Conservation (phyloP, 768 basidiomycete genomes). For the Trametes punicea region DNA sequence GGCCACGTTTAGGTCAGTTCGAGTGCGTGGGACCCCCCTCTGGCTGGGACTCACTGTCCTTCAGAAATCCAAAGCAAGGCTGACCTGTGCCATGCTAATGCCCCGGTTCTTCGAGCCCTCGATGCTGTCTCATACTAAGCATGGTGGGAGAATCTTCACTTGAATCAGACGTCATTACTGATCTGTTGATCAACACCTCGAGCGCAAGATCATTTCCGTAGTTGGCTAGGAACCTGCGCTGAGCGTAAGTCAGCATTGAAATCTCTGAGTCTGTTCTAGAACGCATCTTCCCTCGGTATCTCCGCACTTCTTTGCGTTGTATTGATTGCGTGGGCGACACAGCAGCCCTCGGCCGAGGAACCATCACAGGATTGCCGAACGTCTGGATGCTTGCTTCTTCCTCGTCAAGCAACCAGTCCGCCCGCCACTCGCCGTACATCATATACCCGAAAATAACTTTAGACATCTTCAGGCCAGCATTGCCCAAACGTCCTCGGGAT, state of each 20-base stretch:
- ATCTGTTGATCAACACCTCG: constrained; percentile 17
- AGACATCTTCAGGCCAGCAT: constrained; percentile 39
- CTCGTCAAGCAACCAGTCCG: constrained; percentile 37
- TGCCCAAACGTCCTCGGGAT: constrained; percentile 38
- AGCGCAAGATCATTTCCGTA: constrained; percentile 8
- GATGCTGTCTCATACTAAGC: constrained; percentile 18
- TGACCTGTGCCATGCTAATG: constrained; percentile 40
- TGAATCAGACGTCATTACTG: neutral
- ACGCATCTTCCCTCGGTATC: constrained; percentile 25
- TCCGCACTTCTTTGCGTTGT: constrained; percentile 22
- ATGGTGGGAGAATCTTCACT: neutral
- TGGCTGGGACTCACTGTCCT: neutral
- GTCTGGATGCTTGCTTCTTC: constrained; percentile 35
- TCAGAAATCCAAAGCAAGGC: constrained; percentile 35
- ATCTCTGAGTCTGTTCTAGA: no score
- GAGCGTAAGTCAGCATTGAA: neutral
- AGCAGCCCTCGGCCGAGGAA: constrained; percentile 35
- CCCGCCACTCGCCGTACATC: constrained; percentile 30
- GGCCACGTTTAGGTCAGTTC: constrained; percentile 1
- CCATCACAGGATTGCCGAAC: constrained; percentile 39
- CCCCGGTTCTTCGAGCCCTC: constrained; percentile 39
- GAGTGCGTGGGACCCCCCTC: neutral
- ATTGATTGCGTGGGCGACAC: constrained; percentile 25
- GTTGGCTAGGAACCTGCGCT: constrained; percentile 2
- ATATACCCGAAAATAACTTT: constrained; percentile 36